Conservation (phyloP, 345 rosid species). For the Aquilaria yunnanensis region DNA sequence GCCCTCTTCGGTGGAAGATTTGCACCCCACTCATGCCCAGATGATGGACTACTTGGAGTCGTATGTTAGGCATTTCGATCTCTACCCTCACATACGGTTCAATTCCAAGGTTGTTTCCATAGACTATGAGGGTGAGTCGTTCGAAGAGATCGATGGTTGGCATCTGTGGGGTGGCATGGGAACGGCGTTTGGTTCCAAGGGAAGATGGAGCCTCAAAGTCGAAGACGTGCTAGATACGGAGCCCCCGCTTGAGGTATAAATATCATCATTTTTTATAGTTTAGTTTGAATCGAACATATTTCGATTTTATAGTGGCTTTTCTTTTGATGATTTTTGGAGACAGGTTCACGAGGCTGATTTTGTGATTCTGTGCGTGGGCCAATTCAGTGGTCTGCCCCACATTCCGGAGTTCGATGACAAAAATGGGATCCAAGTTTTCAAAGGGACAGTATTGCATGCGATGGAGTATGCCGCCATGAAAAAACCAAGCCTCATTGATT, state of each 20-base stretch:
- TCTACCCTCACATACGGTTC: conserved; percentile 22
- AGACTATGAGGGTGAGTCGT: conserved; percentile 25
- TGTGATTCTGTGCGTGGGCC: conserved; percentile 29
- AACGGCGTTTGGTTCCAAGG: conserved; percentile 25
- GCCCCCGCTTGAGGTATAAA: conserved; percentile 13
- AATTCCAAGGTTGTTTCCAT: conserved; percentile 22
- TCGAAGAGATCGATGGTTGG: conserved; percentile 32
- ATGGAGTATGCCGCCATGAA: conserved; percentile 26
- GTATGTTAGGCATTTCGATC: conserved; percentile 21
- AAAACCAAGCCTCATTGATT: conserved; percentile 10
- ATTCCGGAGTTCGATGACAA: conserved; percentile 27
- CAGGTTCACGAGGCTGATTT: conserved; percentile 32
- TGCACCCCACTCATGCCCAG: conserved; percentile 13
- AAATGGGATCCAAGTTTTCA: conserved; percentile 23
- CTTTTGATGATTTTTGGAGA: neutral
- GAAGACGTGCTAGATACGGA: conserved; percentile 9
- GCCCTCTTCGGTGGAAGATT: conserved; percentile 22
- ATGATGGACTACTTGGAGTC: conserved; percentile 23
- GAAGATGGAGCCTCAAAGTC: conserved; percentile 34
- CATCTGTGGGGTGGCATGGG: conserved; percentile 32
- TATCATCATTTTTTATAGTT: neutral
- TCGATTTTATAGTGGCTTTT: neutral
- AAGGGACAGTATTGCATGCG: conserved; percentile 32
- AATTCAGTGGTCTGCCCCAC: conserved; percentile 26
- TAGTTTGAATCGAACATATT: neutral